Percentiles rank a stretch among this genome's conserved stretches.
Conservation (phyloP, 176 grass and related monocot genomes). For the Cocos nucifera region DNA sequence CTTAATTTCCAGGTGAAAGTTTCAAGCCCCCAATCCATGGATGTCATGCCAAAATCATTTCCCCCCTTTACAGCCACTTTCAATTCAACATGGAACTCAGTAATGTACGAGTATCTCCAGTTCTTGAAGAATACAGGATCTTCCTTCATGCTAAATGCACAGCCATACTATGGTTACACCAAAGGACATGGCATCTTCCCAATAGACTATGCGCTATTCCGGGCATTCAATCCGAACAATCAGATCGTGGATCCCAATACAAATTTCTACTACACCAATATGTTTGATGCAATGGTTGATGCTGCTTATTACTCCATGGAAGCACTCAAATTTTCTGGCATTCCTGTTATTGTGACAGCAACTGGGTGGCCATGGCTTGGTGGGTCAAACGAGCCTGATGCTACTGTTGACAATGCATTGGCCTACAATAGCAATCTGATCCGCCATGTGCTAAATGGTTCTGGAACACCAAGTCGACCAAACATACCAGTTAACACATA, state of each 20-base stretch:
- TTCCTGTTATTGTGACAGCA: slow-evolving; percentile 74
- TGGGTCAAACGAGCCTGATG: slow-evolving; percentile 63
- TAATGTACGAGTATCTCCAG: slow-evolving; percentile 69
- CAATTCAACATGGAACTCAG: slow-evolving; percentile 79
- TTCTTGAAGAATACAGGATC: slow-evolving; percentile 74
- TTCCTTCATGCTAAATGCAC: slow-evolving; percentile 92
- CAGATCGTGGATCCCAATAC: slow-evolving; percentile 83
- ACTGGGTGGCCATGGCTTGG: slow-evolving; percentile 89
- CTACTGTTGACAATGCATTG: slow-evolving; percentile 88
- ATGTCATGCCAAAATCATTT: slow-evolving; percentile 73
- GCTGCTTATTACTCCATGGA: slow-evolving; percentile 79
- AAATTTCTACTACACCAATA: slow-evolving; percentile 83
- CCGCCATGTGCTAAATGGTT: slow-evolving; percentile 74
- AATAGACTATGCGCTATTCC: slow-evolving; percentile 78
- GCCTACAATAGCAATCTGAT: slow-evolving; percentile 94
- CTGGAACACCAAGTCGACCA: slow-evolving; percentile 73
- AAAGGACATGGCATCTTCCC: slow-evolving; percentile 83
- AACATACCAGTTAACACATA: slow-evolving; percentile 63
- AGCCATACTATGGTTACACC: slow-evolving; percentile 83
- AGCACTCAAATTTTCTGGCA: slow-evolving; percentile 83
- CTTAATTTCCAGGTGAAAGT: slow-evolving; percentile 88
- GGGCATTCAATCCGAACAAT: slow-evolving; percentile 58
- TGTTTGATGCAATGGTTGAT: slow-evolving; percentile 97
- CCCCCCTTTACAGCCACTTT: slow-evolving; percentile 84
- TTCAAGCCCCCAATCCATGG: slow-evolving; percentile 66